phyloP scores from a whole-genome alignment of 805 yeast genomes.

The Priceomyces fermenticarens region DNA sequence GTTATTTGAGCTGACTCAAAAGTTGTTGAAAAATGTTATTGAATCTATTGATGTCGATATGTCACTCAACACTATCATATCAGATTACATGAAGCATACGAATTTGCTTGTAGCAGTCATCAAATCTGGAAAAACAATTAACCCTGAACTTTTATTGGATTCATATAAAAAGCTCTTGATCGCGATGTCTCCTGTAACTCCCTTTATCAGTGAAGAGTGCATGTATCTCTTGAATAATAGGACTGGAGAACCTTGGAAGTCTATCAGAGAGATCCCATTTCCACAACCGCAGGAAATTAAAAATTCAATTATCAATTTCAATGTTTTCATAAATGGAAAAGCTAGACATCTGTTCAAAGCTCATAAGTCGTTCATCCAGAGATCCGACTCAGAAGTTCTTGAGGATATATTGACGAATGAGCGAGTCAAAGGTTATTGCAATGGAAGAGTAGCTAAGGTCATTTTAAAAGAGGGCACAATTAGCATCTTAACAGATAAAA shows the following conservation, averaged over 20 bases:
- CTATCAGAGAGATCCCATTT: constrained; percentile 62
- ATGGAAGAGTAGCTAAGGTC: constrained; percentile 43
- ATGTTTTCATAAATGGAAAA: constrained; percentile 74
- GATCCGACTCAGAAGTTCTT: constrained; percentile 33
- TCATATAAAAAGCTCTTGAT: constrained; percentile 53
- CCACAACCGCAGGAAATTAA: constrained; percentile 51
- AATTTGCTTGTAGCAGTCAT: constrained; percentile 42
- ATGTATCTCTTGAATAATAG: constrained; percentile 51
- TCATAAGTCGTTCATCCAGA: constrained; percentile 30
- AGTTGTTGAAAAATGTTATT: constrained; percentile 47
- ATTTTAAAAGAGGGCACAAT: constrained; percentile 53
- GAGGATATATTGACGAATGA: constrained; percentile 29
- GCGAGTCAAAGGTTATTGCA: constrained; percentile 42
- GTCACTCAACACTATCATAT: constrained; percentile 78
- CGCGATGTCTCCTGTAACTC: constrained; percentile 77
- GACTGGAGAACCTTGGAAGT: constrained; percentile 31
- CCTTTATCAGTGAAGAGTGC: constrained; percentile 78
- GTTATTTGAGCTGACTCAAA: constrained; percentile 58
- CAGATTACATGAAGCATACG: constrained; percentile 86
- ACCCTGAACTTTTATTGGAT: constrained; percentile 42
- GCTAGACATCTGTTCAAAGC: constrained; percentile 47
- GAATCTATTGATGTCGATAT: constrained; percentile 56
- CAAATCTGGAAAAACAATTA: constrained; percentile 30
- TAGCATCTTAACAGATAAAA: constrained; percentile 35
- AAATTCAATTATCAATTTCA: constrained; percentile 41